phyloP scores from a whole-genome alignment of 2,329 filamentous ascomycete species.

The Colletotrichum somersetense region DNA sequence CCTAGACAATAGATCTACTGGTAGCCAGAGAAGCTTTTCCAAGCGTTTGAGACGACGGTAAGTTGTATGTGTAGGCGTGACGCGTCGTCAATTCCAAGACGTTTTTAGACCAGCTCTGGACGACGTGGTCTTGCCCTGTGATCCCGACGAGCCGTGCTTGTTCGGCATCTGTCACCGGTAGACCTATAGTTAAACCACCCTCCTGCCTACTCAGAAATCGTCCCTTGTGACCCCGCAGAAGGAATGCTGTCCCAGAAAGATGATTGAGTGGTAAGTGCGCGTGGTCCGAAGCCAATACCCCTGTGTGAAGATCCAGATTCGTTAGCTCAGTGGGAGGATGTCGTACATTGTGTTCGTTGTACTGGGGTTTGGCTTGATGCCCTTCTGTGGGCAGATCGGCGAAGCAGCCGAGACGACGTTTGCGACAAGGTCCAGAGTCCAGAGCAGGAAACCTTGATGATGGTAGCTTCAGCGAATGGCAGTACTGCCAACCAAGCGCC shows the following conservation, averaged over 20 bases:
- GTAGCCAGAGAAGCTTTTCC: constrained; percentile 11
- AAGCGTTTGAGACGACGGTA: constrained; percentile 16
- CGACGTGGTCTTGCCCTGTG: background rate
- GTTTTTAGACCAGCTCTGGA: background rate
- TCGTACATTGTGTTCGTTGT: background rate
- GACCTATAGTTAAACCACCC: too few species aligned
- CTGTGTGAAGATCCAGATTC: too few species aligned
- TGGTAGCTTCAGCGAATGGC: constrained; percentile 9
- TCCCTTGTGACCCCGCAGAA: too few species aligned
- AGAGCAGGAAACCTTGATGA: background rate
- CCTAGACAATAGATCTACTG: constrained; percentile 6
- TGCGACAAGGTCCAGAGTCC: background rate
- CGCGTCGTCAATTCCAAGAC: constrained; percentile 5
- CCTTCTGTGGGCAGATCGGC: background rate
- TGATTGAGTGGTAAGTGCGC: background rate
- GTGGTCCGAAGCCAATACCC: background rate
- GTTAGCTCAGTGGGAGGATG: too few species aligned
- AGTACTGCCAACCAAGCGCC: background rate
- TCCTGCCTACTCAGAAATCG: too few species aligned
- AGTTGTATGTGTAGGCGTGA: background rate
- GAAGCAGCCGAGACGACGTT: background rate
- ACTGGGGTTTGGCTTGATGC: too few species aligned
- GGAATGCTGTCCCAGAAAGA: background rate
- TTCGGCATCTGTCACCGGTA: background rate
- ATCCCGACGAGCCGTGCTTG: background rate